Conservation (phyloP, 2,329 filamentous ascomycete genomes). For the Fusarium secorum region DNA sequence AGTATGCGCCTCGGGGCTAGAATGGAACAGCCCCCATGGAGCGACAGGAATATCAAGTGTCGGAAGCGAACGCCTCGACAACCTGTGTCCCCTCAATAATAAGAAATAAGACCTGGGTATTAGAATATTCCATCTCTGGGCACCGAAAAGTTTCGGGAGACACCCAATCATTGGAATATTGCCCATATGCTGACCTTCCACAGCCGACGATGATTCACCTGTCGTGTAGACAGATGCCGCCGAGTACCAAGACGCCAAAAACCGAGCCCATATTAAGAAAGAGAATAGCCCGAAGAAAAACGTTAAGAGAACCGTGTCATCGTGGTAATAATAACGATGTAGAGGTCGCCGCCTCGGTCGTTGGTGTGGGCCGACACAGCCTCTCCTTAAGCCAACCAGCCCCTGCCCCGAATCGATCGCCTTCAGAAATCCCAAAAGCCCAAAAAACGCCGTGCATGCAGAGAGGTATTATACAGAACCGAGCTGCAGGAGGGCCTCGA, state of each 20-base stretch:
- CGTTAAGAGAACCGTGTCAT: slow-evolving; percentile 45
- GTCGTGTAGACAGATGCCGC: slow-evolving; percentile 21
- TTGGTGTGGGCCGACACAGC: slow-evolving; percentile 43
- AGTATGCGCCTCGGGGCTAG: slow-evolving; percentile 29
- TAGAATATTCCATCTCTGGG: not conserved
- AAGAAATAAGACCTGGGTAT: slow-evolving; percentile 27
- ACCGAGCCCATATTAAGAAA: slow-evolving; percentile 28
- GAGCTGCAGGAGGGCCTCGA: slow-evolving; percentile 81
- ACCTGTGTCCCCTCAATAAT: slow-evolving; percentile 28
- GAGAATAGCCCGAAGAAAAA: slow-evolving; percentile 17
- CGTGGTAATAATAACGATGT: slow-evolving; percentile 43
- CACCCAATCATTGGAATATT: slow-evolving; percentile 1
- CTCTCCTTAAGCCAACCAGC: slow-evolving; percentile 44
- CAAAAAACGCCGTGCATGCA: slow-evolving; percentile 63
- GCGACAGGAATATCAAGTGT: slow-evolving; percentile 30
- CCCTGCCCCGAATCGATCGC: slow-evolving; percentile 41
- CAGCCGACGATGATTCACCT: slow-evolving; percentile 24
- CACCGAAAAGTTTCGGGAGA: slow-evolving; percentile 9
- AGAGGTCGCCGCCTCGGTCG: slow-evolving; percentile 46
- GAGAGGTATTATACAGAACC: slow-evolving; percentile 74
- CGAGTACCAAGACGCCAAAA: slow-evolving; percentile 39
- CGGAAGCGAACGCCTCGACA: slow-evolving; percentile 6
- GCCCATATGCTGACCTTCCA: slow-evolving; percentile 18
- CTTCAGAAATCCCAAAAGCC: slow-evolving; percentile 33
- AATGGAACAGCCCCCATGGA: slow-evolving; percentile 34